A percentile compares a stretch with the other conserved stretches of the same genome.
These are phyloP conservation scores for Rhazya stricta DNA, from an alignment of 257 asterid genomes.

Conservation along the genomic window DNA sequence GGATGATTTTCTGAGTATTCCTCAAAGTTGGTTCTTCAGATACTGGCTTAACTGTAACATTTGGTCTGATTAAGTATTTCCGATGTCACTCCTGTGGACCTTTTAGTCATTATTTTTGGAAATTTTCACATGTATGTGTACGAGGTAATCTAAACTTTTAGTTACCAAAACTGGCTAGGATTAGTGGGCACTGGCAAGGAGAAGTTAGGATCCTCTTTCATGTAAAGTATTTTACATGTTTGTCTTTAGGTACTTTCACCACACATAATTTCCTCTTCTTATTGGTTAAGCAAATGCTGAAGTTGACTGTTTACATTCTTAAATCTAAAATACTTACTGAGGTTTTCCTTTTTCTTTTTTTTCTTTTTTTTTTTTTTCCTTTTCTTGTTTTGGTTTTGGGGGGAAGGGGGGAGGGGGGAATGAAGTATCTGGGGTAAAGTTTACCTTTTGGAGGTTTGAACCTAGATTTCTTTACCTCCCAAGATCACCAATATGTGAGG, in stretches of 20 bases:
- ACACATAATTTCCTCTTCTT: background rate
- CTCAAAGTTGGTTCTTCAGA: background rate
- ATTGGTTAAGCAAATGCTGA: background rate
- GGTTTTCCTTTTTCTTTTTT: too few relatives aligned
- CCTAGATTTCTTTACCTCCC: background rate
- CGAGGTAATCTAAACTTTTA: background rate
- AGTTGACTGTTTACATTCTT: background rate
- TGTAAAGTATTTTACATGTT: constrained; percentile 1
- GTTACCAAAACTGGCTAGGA: background rate
- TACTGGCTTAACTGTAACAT: background rate
- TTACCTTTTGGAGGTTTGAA: background rate
- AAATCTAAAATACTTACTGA: background rate
- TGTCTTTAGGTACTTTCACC: background rate
- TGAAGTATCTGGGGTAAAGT: too few relatives aligned
- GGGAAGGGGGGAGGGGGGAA: too few relatives aligned
- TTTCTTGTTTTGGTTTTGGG: too few relatives aligned
- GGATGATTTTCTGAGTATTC: background rate
- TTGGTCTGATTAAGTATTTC: background rate
- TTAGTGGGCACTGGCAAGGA: background rate
- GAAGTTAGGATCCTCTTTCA: background rate
- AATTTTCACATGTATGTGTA: background rate
- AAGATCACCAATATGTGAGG: background rate
- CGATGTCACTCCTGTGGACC: background rate
- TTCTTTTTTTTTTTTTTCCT: too few relatives aligned
- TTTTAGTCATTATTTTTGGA: background rate